Conservation (phyloP, 228 moss, liverwort and hornwort species). For the Sphagnum magellanicum region DNA sequence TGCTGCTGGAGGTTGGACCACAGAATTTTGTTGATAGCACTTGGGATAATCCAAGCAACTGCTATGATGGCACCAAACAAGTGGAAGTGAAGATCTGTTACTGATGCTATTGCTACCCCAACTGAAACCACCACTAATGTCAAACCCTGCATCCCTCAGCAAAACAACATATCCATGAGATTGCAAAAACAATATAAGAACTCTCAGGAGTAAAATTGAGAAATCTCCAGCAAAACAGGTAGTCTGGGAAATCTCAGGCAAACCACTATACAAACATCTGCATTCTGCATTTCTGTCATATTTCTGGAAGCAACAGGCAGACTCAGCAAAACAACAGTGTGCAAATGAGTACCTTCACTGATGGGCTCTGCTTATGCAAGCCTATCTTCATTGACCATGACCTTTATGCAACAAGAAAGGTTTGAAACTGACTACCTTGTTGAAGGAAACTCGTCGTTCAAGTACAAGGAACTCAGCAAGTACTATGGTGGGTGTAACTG, state of each 20-base stretch:
- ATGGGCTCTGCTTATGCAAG: no score
- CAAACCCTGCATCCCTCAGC: constrained; percentile 4
- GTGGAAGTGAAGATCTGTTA: constrained; percentile 8
- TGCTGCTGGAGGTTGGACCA: constrained; percentile 8
- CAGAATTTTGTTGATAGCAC: constrained; percentile 9
- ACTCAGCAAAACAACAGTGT: no score
- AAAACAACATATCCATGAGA: not conserved
- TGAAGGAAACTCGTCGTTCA: not conserved
- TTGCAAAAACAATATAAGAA: not conserved
- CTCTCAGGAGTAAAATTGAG: no score
- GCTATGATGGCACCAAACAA: constrained; percentile 6
- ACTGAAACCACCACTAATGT: constrained; percentile 4
- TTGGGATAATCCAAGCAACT: constrained; percentile 6
- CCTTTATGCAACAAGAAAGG: no score
- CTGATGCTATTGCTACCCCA: constrained; percentile 6
- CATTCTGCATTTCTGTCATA: no score
- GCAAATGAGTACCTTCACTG: no score
- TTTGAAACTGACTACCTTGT: not conserved
- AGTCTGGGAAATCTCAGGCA: no score
- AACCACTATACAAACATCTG: no score
- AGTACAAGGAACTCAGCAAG: constrained; percentile 5
- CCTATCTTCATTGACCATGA: no score
- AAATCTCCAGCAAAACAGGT: no score
- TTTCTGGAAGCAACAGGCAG: no score
- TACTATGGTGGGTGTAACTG: constrained; percentile 8